A percentile compares a stretch with the other conserved stretches of the same genome.
Conservation (phyloP, 2,329 filamentous ascomycete genomes). For the Claviceps citrina region DNA sequence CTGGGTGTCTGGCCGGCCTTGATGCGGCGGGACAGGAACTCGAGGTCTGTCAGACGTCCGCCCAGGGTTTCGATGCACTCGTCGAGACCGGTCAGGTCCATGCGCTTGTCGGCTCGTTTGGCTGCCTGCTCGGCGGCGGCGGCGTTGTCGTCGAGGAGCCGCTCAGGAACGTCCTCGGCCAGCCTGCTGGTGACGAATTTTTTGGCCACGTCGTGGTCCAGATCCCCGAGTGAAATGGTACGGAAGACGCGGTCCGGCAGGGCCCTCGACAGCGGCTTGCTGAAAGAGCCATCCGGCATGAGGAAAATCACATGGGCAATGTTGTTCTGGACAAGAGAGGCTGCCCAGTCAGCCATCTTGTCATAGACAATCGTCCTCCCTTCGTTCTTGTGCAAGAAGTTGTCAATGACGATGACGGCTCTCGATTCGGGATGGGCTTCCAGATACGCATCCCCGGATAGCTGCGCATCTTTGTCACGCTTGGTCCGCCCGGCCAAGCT, state of each 20-base stretch:
- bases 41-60: constrained; percentile 85
- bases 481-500: constrained; percentile 55
- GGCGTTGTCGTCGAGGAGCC: too few relatives aligned
- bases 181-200: constrained; percentile 79
- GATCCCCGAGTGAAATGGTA: constrained; percentile 71
- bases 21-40: constrained; percentile 81
- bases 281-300: constrained; percentile 76
- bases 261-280: constrained; percentile 72
- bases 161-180: constrained; percentile 29
- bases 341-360: constrained; percentile 80
- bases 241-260: constrained; percentile 85
- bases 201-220: constrained; percentile 72
- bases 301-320: constrained; percentile 90
- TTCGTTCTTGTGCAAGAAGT: constrained; percentile 70
- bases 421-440: constrained; percentile 76
- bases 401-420: constrained; percentile 78
- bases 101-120: constrained; percentile 10
- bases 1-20: constrained; percentile 72
- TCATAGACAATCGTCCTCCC: constrained; percentile 53
- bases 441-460: constrained; percentile 74
- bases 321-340: constrained; percentile 69
- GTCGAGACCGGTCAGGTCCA: constrained; percentile 56
- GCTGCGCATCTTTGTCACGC: constrained; percentile 53
- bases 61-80: constrained; percentile 68
- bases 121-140: constrained; percentile 8